Percentiles rank a stretch among this genome's conserved stretches.
These are phyloP conservation scores for Cylindrotheca fusiformis DNA, from an alignment of 108 stramenopile genomes.

Conservation along the genomic window DNA sequence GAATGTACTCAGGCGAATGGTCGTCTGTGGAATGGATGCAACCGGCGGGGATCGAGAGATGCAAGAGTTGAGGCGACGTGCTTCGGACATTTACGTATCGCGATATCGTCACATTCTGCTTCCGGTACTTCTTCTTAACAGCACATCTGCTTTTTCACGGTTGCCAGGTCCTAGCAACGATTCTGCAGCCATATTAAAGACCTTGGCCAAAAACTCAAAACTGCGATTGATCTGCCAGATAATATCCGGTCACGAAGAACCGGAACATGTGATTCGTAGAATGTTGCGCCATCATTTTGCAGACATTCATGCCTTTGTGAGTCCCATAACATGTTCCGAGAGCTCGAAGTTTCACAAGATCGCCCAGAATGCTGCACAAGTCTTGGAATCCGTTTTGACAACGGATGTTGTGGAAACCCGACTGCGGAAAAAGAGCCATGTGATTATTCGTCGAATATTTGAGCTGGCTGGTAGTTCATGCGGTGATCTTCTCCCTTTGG, in stretches of 20 bases:
- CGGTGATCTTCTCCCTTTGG: conserved; percentile 2
- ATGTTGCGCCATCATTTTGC: conserved; percentile 9
- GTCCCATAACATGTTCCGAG: conserved; percentile 6
- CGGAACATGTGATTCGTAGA: background rate
- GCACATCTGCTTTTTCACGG: background rate
- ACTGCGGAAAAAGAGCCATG: conserved; percentile 3
- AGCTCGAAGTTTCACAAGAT: background rate
- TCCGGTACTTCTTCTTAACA: conserved; percentile 19
- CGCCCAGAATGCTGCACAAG: background rate
- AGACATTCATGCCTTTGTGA: conserved; percentile 19
- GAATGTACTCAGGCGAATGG: conserved; percentile 7
- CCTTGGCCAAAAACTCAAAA: background rate
- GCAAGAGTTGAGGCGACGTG: background rate
- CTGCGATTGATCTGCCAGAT: conserved; percentile 2
- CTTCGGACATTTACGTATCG: background rate
- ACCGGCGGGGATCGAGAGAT: background rate
- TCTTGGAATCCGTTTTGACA: conserved; percentile 11
- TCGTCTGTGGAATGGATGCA: background rate
- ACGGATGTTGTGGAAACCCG: conserved; percentile 3
- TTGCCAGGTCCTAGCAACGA: background rate
- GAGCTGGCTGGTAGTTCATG: conserved; percentile 3
- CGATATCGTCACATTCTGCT: conserved; percentile 18
- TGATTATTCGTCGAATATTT: conserved; percentile 17
- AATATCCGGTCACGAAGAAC: background rate
- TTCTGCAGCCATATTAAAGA: background rate